These are phyloP conservation scores for Meyerozyma athensensis DNA, from an alignment of 1,139 yeast genomes.

Conservation along the genomic window DNA sequence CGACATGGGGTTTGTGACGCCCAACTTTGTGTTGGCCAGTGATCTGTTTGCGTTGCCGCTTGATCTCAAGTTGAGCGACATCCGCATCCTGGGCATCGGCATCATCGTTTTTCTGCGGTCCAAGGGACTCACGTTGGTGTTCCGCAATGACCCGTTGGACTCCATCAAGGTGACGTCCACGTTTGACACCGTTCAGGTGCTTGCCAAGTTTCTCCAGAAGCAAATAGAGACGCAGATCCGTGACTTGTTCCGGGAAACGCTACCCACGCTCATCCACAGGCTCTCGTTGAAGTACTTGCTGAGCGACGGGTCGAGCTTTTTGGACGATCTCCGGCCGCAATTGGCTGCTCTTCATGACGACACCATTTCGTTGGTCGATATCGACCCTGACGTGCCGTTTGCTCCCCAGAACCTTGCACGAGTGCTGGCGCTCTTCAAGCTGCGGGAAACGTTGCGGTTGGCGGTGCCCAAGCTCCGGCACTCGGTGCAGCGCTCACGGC, in stretches of 20 bases:
- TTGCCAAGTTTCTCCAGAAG: slow-evolving; percentile 73
- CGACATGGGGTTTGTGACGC: slow-evolving; percentile 48
- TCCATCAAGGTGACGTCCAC: slow-evolving; percentile 78
- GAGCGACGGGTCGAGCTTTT: slow-evolving; percentile 31
- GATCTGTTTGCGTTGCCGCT: slow-evolving; percentile 75
- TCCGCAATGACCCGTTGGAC: slow-evolving; percentile 84
- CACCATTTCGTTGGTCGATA: slow-evolving; percentile 33
- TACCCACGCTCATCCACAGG: slow-evolving; percentile 77
- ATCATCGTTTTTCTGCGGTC: slow-evolving; percentile 78
- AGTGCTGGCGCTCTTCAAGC: slow-evolving; percentile 63
- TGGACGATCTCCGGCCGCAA: slow-evolving; percentile 26
- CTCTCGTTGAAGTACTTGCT: slow-evolving; percentile 70
- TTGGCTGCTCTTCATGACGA: slow-evolving; percentile 20
- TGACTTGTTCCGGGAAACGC: slow-evolving; percentile 74
- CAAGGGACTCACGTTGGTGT: slow-evolving; percentile 80
- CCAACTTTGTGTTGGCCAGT: slow-evolving; percentile 61
- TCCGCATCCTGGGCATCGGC: slow-evolving; percentile 73
- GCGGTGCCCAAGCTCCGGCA: slow-evolving; percentile 56
- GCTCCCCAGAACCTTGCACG: slow-evolving; percentile 55
- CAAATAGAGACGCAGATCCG: slow-evolving; percentile 81
- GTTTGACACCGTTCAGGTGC: slow-evolving; percentile 78
- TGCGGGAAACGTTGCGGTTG: slow-evolving; percentile 74
- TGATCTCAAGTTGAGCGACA: slow-evolving; percentile 68
- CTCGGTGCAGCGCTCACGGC: slow-evolving; percentile 51
- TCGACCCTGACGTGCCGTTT: slow-evolving; percentile 40